Evolutionary conservation across 2,329 filamentous ascomycete genomes (phyloP).

Genomic region (Leptodontidium sp.): DNA sequence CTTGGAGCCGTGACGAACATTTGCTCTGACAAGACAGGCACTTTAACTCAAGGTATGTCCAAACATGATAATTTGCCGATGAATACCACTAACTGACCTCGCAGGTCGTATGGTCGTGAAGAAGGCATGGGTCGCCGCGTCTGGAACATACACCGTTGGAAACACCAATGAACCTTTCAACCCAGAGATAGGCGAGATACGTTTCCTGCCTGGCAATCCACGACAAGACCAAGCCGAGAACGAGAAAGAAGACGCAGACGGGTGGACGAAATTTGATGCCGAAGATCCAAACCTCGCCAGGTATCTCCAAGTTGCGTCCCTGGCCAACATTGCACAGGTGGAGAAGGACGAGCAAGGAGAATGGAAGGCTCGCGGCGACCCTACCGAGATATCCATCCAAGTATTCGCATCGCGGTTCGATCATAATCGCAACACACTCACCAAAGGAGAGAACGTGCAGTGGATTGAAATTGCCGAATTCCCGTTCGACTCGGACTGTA

Average conservation of each 20-base stretch:
- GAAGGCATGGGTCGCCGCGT: conserved; percentile 61
- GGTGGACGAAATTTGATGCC: neutral
- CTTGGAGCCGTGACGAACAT: conserved; percentile 65
- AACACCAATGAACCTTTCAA: conserved; percentile 59
- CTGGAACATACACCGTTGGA: conserved; percentile 60
- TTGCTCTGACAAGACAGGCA: conserved; percentile 81
- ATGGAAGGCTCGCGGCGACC: conserved; percentile 72
- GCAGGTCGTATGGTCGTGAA: conserved; percentile 52
- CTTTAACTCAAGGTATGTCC: conserved; percentile 52
- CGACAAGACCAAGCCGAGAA: conserved; percentile 30
- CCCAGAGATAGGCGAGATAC: conserved; percentile 53
- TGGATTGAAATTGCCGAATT: conserved; percentile 72
- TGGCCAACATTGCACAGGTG: conserved; percentile 71
- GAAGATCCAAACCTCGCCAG: conserved; percentile 26
- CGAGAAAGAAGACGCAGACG: conserved; percentile 20
- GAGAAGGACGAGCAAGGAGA: conserved; percentile 56
- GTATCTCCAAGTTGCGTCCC: conserved; percentile 68
- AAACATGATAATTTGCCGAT: too few relatives aligned
- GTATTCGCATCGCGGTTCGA: conserved; percentile 76
- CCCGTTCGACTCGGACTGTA: conserved; percentile 77
- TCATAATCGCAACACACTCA: conserved; percentile 63
- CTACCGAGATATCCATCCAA: conserved; percentile 78
- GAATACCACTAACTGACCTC: neutral
- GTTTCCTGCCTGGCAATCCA: conserved; percentile 48
- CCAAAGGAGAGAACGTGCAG: conserved; percentile 55